These are phyloP conservation scores for Penicillium sp. DNA, from an alignment of 2,329 filamentous ascomycete species.

Conservation along the genomic window DNA sequence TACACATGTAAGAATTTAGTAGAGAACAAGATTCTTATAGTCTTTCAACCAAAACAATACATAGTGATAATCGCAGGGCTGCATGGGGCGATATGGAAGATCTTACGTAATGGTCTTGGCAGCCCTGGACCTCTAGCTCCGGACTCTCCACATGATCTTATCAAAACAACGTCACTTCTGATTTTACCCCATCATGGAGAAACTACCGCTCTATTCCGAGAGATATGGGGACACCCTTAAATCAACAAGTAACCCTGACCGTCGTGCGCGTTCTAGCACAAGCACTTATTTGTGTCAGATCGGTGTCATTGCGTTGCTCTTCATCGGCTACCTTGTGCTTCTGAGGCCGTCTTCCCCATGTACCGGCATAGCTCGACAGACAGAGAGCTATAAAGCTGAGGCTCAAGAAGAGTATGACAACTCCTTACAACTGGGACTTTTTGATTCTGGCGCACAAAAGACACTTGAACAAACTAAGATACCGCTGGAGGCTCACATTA, in stretches of 20 bases:
- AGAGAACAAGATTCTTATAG: background rate
- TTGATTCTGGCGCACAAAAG: background rate
- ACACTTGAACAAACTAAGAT: constrained; percentile 45
- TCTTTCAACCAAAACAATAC: background rate
- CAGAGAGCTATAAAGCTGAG: background rate
- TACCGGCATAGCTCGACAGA: background rate
- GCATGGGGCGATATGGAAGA: background rate
- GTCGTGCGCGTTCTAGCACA: background rate
- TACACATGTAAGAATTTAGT: background rate
- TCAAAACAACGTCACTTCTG: constrained; percentile 7
- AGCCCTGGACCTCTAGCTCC: background rate
- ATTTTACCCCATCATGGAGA: constrained; percentile 15
- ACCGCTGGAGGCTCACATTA: constrained; percentile 89
- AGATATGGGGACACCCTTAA: background rate
- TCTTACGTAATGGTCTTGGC: constrained; percentile 6
- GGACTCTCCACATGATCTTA: constrained; percentile 4
- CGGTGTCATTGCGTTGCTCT: constrained; percentile 11
- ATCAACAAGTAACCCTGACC: background rate
- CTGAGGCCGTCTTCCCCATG: constrained; percentile 2
- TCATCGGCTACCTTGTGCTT: constrained; percentile 13
- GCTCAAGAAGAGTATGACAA: background rate
- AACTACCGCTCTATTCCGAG: constrained; percentile 19
- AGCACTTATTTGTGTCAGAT: constrained; percentile 10
- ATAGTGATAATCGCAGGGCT: background rate
- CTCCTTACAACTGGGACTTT: background rate